phyloP scores from a whole-genome alignment of 768 basidiomycete genomes.

The Lyophyllum atratum region DNA sequence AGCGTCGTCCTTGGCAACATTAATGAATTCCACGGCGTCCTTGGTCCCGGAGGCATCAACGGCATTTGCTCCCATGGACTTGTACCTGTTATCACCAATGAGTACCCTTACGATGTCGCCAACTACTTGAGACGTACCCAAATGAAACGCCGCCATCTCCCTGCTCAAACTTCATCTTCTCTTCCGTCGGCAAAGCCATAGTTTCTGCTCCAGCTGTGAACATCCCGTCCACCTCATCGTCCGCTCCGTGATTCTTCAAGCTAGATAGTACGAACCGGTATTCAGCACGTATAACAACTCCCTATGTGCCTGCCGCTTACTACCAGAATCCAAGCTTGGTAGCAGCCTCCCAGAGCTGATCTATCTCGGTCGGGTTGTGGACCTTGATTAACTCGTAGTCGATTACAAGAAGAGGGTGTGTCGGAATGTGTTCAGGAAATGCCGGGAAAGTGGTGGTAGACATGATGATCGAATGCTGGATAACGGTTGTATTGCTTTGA shows the following conservation, averaged over 20 bases:
- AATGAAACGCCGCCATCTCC: slow-evolving; percentile 45
- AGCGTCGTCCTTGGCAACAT: slow-evolving; percentile 69
- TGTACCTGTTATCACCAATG: slow-evolving; percentile 42
- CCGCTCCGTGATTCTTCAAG: slow-evolving; percentile 57
- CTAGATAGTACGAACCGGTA: slow-evolving; percentile 23
- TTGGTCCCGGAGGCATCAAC: slow-evolving; percentile 58
- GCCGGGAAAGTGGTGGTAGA: slow-evolving; percentile 24
- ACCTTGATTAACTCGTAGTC: slow-evolving; percentile 51
- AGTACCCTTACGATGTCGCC: too few relatives aligned
- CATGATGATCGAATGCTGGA: neutral
- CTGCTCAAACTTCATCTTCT: slow-evolving; percentile 61
- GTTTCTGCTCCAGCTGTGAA: slow-evolving; percentile 57
- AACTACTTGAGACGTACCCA: slow-evolving; percentile 28
- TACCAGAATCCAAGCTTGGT: slow-evolving; percentile 70
- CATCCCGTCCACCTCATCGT: slow-evolving; percentile 49
- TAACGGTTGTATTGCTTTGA: neutral
- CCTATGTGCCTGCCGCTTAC: slow-evolving; percentile 34
- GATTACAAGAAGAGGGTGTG: slow-evolving; percentile 56
- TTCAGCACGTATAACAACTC: neutral
- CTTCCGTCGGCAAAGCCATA: slow-evolving; percentile 54
- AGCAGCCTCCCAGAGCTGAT: slow-evolving; percentile 56
- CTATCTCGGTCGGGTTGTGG: slow-evolving; percentile 43
- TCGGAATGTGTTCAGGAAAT: slow-evolving; percentile 54
- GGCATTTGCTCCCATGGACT: slow-evolving; percentile 62
- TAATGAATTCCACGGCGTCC: slow-evolving; percentile 67